Base-by-base conservation (phyloP, 306 rosid genomes). In the Glycine latifolia region DNA sequence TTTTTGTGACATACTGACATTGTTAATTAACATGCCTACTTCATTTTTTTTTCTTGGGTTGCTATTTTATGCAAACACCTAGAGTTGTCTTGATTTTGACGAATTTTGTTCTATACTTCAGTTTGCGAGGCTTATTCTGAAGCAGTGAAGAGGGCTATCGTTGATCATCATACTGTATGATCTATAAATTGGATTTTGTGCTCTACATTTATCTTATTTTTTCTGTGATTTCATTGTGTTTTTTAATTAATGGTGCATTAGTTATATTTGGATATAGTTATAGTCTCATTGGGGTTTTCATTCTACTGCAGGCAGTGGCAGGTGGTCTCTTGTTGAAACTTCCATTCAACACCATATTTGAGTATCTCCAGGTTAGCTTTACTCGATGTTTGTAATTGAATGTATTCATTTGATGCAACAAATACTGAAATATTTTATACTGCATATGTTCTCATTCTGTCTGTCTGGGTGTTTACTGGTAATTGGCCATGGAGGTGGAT, bases 361-460 rank as follows among this genome's bases (percentile, higher is more conserved):
- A 95, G 88, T 93, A 95, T 92, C 99, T 95, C 82, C 98, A 95
- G 93, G 99, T 95, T 75, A 74, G 88, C 77, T 85, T 69, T 73
- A 55, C 35, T 67, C 14, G 2, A 67, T 84, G 58, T 3, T 71
- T 77, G 31, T 65, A 44, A 26, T 37, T 80, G 17, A 15, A 12
- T 76, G 41, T 15, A 17, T n/a, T 50, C 59, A 65, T 82, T 61
- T 52, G 68, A 47, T 67, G 60, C 71, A 43, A 71, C 82, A 73
- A 62, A 67, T 52, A 48, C 20, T 43, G 61, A 66, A 37, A 43
- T 78, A 52, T 74, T 4, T 44, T 59, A 37, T 67, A 50, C 54
- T 49, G 66, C 46, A n/a, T 8, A 65, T 71, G 26, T 8, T 52
- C 72, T 47, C 67, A 17, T 56, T 52, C 8, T 61, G 15, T 68